A percentile compares a stretch with the other conserved stretches of the same genome.
These are phyloP conservation scores for Maudiozyma serrabonitensis DNA, from an alignment of 805 yeast genomes.

Conservation along the genomic window DNA sequence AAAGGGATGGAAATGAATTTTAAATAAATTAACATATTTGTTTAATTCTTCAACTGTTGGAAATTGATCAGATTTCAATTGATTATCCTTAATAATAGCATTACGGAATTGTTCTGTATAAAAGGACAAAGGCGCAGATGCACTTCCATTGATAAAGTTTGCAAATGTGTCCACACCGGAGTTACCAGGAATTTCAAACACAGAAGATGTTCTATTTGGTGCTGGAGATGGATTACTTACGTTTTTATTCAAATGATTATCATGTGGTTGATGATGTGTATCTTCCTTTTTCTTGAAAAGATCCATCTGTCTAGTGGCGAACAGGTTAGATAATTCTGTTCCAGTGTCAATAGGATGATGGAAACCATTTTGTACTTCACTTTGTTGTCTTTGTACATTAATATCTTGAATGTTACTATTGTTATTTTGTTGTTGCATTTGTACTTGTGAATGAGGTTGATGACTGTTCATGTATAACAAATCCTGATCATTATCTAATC, in stretches of 20 bases:
- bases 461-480: background rate
- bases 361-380: background rate
- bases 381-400: background rate
- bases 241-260: background rate
- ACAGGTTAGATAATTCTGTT: slow-evolving; percentile 46
- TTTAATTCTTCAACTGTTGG: slow-evolving; percentile 73
- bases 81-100: slow-evolving; percentile 44
- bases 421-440: background rate
- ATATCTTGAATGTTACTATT: background rate
- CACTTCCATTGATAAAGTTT: background rate
- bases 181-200: background rate
- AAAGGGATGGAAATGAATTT: slow-evolving; percentile 67
- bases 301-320: slow-evolving; percentile 58
- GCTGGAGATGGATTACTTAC: background rate
- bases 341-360: slow-evolving; percentile 1
- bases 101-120: slow-evolving; percentile 40
- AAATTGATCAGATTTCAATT: slow-evolving; percentile 48
- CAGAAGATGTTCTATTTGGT: background rate
- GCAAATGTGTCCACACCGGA: background rate
- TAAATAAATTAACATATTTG: slow-evolving; percentile 64
- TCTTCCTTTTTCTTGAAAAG: slow-evolving; percentile 39
- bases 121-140: background rate
- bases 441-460: background rate
- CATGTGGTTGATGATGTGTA: background rate
- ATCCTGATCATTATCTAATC: background rate